phyloP scores from a whole-genome alignment of 345 rosid species.

The Rhodamnia argentea region DNA sequence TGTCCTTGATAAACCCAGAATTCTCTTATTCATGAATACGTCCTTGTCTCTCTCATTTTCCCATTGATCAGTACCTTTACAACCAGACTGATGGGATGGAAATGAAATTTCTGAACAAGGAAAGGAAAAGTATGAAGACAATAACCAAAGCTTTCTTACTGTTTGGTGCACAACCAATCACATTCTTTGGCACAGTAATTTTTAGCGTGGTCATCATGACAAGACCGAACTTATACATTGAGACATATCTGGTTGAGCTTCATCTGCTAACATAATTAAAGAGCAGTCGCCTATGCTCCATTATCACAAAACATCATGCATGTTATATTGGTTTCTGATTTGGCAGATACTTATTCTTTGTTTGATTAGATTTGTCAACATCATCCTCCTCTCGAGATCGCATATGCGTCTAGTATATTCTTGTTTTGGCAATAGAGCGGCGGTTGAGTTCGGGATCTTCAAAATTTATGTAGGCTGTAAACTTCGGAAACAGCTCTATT shows the following conservation, averaged over 20 bases:
- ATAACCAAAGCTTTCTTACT: not conserved
- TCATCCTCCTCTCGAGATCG: not conserved
- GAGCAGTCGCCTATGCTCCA: not conserved
- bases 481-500: constrained; percentile 53
- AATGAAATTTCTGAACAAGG: not conserved
- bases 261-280: not conserved
- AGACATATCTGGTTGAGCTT: not conserved
- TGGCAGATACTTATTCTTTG: not conserved
- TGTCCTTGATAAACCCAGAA: not conserved
- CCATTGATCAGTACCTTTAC: not conserved
- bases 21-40: not conserved
- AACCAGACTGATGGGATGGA: not conserved
- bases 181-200: not conserved
- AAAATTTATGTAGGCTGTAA: constrained; percentile 50
- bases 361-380: not conserved
- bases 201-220: not conserved
- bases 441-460: not conserved
- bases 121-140: not conserved
- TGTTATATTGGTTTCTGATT: not conserved
- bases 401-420: not conserved
- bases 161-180: not conserved
- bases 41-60: not conserved
- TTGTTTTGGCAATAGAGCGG: not conserved
- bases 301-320: not conserved
- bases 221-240: not conserved